Evolutionary conservation across 2,329 filamentous ascomycete species (phyloP), one percentile per base, ranked within the genome.

Genomic region (Fusarium mangiferae): DNA sequence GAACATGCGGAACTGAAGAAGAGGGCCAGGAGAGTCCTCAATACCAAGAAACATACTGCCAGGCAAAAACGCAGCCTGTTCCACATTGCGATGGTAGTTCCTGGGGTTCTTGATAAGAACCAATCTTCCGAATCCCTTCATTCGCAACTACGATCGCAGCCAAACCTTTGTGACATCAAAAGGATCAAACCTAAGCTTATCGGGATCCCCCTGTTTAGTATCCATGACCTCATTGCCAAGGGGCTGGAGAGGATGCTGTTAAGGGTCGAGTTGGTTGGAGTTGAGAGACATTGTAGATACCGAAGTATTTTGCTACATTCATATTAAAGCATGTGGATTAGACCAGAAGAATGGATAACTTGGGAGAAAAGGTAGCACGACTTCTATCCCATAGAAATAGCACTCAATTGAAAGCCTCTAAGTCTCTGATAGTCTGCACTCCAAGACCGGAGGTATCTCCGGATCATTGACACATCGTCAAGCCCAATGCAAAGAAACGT

Each of bases 1-100:
- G 51, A 66, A 66, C 45, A 67, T 59, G 33, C 61, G 45, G 44
- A 59, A 66, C 12, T 66, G 51, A 7, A 67, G 64, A 45, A 67
- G 64, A 41, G 64, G 61, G 28, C 46, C 51, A 6, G 65, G 62
- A 14, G 62, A 66, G 45, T 66, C 45, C 38, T 67, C 65, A 7
- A 66, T 66, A 9, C 45, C 65, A 2, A 45, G 62, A 15, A 66
- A 39, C 52, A 66, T 67, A 3, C 65, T 67, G 1, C 63, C 63
- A 14, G 62, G 28, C 2, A 52, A 67, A 36, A 67, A 67, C 2
- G 42, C 49, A 30, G 62, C 65, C 11, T 66, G 62, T 15, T 46
- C 62, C 3, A 67, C 62, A 24, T 67, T 62, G 10, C 39, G 46
- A 13, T 67, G 62, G 62, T 66, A 67, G 62, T 60, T 66, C 24